phyloP scores from a whole-genome alignment of 2,329 filamentous ascomycete genomes.

The Lachnellula arida region DNA sequence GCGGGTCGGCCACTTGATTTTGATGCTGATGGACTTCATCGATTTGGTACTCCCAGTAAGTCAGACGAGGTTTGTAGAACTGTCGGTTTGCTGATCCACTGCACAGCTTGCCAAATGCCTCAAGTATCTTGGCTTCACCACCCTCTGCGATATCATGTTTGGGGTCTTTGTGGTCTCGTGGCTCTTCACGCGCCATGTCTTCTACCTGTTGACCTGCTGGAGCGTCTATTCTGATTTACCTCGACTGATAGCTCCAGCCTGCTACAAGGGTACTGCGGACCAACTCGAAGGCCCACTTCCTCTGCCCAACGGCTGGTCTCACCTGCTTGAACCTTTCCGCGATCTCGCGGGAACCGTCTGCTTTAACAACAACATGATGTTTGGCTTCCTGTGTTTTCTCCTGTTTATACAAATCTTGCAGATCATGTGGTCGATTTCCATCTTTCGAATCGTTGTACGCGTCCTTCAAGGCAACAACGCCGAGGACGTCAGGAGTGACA shows the following conservation, averaged over 20 bases:
- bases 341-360: constrained; percentile 70
- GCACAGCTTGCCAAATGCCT: constrained; percentile 77
- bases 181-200: constrained; percentile 74
- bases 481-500: constrained; percentile 80
- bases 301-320: constrained; percentile 42
- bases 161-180: constrained; percentile 78
- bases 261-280: constrained; percentile 56
- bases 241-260: constrained; percentile 58
- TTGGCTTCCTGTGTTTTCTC: constrained; percentile 72
- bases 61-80: background rate
- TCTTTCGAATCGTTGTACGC: constrained; percentile 71
- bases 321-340: constrained; percentile 67
- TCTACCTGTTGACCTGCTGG: constrained; percentile 74
- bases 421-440: constrained; percentile 81
- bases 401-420: constrained; percentile 72
- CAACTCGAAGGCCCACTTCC: constrained; percentile 48
- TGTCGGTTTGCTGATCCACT: background rate
- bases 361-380: constrained; percentile 67
- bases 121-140: constrained; percentile 75
- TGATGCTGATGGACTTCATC: constrained; percentile 75
- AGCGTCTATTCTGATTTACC: constrained; percentile 67
- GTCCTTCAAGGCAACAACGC: constrained; percentile 71
- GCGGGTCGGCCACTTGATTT: constrained; percentile 77
- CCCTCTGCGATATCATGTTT: constrained; percentile 73
- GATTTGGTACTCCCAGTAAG: background rate